These are phyloP conservation scores for Capsicum baccatum DNA, from an alignment of 257 asterid genomes.

Conservation along the genomic window DNA sequence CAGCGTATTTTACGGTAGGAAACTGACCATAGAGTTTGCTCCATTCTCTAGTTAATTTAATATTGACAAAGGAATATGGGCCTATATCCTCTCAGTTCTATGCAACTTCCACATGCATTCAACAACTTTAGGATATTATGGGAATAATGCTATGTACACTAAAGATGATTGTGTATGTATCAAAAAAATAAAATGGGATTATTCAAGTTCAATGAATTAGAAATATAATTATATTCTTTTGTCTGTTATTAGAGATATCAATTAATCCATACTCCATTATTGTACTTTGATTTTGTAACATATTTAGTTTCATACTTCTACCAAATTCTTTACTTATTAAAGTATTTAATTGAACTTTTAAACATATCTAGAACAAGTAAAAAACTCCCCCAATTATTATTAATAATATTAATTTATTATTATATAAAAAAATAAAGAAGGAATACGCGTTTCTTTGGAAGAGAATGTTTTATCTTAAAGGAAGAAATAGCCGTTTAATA, in stretches of 20 bases:
- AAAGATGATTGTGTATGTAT: not conserved
- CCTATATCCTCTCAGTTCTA: not conserved
- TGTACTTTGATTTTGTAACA: not conserved
- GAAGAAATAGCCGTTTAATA: not conserved
- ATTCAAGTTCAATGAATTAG: slow-evolving; percentile 14
- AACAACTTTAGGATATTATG: not conserved
- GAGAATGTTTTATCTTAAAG: not conserved
- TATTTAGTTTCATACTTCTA: slow-evolving; percentile 2
- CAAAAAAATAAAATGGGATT: not conserved
- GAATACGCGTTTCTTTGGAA: not conserved
- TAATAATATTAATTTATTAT: not conserved
- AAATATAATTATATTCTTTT: not conserved
- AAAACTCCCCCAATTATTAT: not conserved
- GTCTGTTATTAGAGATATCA: not conserved
- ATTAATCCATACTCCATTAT: not conserved
- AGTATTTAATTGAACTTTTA: not conserved
- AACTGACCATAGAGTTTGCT: no score
- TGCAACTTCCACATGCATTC: slow-evolving; percentile 24
- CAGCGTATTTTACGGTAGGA: no score
- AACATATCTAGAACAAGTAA: slow-evolving; percentile 14
- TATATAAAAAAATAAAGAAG: not conserved
- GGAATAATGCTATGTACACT: slow-evolving; percentile 4
- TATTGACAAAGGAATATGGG: slow-evolving; percentile 17
- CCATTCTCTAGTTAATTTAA: not conserved
- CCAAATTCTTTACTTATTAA: not conserved